phyloP scores from a whole-genome alignment of 2,329 filamentous ascomycete species.

The Neofusicoccum ribis region DNA sequence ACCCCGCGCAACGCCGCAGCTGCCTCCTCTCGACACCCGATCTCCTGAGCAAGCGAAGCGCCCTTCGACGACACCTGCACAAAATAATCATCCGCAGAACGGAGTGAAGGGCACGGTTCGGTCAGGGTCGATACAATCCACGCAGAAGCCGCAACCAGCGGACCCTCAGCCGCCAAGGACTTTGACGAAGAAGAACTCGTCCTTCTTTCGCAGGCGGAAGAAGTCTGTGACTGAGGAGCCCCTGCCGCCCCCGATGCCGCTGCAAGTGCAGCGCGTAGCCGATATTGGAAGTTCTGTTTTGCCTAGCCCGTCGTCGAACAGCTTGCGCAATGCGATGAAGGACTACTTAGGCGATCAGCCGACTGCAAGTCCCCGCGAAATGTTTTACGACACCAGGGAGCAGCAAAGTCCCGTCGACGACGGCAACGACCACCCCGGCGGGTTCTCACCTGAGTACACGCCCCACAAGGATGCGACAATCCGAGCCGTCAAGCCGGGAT shows the following conservation, averaged over 20 bases:
- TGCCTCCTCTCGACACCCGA: slow-evolving; percentile 18
- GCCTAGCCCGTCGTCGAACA: slow-evolving; percentile 64
- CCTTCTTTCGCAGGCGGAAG: slow-evolving; percentile 92
- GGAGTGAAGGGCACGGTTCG: not conserved
- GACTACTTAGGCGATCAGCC: slow-evolving; percentile 62
- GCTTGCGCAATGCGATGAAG: slow-evolving; percentile 82
- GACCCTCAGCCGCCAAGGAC: slow-evolving; percentile 26
- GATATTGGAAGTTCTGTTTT: slow-evolving; percentile 32
- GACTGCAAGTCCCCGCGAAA: slow-evolving; percentile 26
- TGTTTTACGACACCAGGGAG: slow-evolving; percentile 31
- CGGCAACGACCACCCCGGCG: slow-evolving; percentile 47
- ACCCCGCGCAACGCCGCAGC: slow-evolving; percentile 2
- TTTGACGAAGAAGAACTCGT: slow-evolving; percentile 87
- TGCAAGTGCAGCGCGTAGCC: slow-evolving; percentile 40
- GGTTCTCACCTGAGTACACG: slow-evolving; percentile 75
- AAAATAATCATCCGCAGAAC: slow-evolving; percentile 20
- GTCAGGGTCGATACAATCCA: not conserved
- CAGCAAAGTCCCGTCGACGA: slow-evolving; percentile 28
- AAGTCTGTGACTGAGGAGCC: slow-evolving; percentile 75
- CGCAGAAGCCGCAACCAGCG: slow-evolving; percentile 5
- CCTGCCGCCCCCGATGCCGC: slow-evolving; percentile 59
- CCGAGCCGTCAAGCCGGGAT: slow-evolving; percentile 58
- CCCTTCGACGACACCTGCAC: slow-evolving; percentile 18
- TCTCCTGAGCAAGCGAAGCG: slow-evolving; percentile 14
- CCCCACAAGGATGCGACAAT: slow-evolving; percentile 72